These are phyloP conservation scores for Saururus chinensis DNA, from an alignment of 164 flowering plant genomes.

Conservation along the genomic window DNA sequence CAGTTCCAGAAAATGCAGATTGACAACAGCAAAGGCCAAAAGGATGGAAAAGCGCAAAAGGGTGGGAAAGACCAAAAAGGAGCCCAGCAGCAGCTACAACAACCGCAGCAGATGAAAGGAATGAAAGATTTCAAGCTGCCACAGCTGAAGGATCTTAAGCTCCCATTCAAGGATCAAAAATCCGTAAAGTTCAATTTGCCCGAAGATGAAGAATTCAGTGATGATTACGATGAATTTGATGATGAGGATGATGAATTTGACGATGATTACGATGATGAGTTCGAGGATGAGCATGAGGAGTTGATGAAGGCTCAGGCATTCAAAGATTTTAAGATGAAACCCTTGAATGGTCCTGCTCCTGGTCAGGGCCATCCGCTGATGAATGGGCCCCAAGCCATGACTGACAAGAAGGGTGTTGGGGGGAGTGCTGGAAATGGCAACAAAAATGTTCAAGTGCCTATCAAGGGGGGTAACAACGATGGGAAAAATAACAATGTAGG, in stretches of 20 bases:
- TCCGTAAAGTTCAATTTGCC: conserved; percentile 49
- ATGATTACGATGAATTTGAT: conserved; percentile 30
- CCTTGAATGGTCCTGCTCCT: conserved; percentile 6
- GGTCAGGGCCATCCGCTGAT: conserved; percentile 6
- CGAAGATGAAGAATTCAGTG: conserved; percentile 40
- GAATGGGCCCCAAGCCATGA: conserved; percentile 7
- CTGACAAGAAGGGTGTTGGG: conserved; percentile 28
- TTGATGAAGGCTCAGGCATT: conserved; percentile 8
- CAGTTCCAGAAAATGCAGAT: conserved; percentile 65
- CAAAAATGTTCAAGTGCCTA: conserved; percentile 13
- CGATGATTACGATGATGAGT: conserved; percentile 33
- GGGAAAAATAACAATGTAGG: conserved; percentile 28
- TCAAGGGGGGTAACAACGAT: conserved; percentile 15
- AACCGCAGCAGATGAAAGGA: conserved; percentile 59
- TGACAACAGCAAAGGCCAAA: conserved; percentile 35
- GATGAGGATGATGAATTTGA: conserved; percentile 39
- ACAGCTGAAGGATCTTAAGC: conserved; percentile 41
- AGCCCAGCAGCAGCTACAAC: conserved; percentile 10
- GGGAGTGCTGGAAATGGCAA: conserved; percentile 9
- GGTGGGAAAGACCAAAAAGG: conserved; percentile 36
- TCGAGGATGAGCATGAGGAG: conserved; percentile 19
- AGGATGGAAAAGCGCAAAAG: conserved; percentile 38
- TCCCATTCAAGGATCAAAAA: conserved; percentile 38
- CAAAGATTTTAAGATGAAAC: conserved; percentile 17
- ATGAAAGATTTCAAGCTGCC: conserved; percentile 50